Conservation (phyloP, 1,139 yeast genomes). For the Candida frijolesensis region DNA sequence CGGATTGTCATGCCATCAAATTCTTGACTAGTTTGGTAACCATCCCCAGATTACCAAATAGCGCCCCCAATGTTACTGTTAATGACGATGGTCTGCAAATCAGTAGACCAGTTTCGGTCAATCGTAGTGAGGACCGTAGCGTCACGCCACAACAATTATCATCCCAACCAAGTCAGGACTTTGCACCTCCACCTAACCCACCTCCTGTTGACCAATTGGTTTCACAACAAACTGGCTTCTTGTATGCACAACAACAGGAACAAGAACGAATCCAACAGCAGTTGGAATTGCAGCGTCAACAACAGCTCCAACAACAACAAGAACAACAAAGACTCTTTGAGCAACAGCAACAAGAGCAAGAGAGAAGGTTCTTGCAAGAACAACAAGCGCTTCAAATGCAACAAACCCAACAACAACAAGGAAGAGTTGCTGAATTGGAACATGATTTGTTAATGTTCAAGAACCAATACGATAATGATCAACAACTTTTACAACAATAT, state of each 20-base stretch:
- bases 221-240: conserved; percentile 52
- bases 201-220: conserved; percentile 44
- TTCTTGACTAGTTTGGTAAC: conserved; percentile 83
- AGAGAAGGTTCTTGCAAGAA: conserved; percentile 40
- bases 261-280: conserved; percentile 72
- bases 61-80: conserved; percentile 67
- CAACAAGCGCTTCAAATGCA: conserved; percentile 72
- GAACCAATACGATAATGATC: conserved; percentile 87
- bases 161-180: conserved; percentile 37
- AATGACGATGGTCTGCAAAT: conserved; percentile 42
- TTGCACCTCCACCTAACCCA: conserved; percentile 25
- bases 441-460: conserved; percentile 75
- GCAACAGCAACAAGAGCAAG: conserved; percentile 75
- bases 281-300: conserved; percentile 46
- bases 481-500: conserved; percentile 80
- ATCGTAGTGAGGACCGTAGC: conserved; percentile 17
- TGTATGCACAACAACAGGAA: conserved; percentile 57
- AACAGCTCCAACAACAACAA: conserved; percentile 48
- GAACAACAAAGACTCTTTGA: conserved; percentile 67
- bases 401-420: conserved; percentile 67
- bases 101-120: conserved; percentile 44
- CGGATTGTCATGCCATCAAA: conserved; percentile 85
- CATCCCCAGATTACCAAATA: conserved; percentile 74
- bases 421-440: conserved; percentile 79
- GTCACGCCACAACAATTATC: conserved; percentile 28